phyloP scores from a whole-genome alignment of 257 asterid species.

The Verbena officinalis region DNA sequence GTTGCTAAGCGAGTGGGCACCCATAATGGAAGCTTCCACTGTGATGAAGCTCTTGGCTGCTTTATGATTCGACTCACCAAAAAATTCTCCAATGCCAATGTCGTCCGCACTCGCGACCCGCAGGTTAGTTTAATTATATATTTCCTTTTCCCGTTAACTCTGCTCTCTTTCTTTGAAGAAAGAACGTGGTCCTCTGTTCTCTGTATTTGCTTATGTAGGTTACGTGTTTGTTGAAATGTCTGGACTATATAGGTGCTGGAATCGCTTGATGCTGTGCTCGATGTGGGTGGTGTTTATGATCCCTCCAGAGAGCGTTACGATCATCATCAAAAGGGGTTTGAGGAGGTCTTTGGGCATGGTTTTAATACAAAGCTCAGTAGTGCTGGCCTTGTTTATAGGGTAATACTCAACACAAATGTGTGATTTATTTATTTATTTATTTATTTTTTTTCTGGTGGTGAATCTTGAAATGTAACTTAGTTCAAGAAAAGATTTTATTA shows the following conservation, averaged over 20 bases:
- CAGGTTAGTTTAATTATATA: constrained; percentile 38
- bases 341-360: constrained; percentile 83
- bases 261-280: constrained; percentile 84
- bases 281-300: constrained; percentile 87
- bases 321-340: constrained; percentile 91
- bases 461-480: too few relatives aligned
- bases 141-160: not conserved
- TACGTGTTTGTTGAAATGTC: constrained; percentile 61
- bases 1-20: constrained; percentile 73
- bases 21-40: constrained; percentile 95
- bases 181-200: not conserved
- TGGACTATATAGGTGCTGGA: constrained; percentile 61
- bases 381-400: constrained; percentile 96
- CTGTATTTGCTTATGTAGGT: constrained; percentile 17
- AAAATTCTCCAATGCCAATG: constrained; percentile 61
- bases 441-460: too few relatives aligned
- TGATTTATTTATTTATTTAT: not conserved
- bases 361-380: constrained; percentile 87
- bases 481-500: not conserved
- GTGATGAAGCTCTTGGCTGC: constrained; percentile 97
- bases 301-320: constrained; percentile 68
- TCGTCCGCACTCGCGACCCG: constrained; percentile 84
- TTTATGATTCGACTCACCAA: constrained; percentile 88
- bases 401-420: constrained; percentile 23
- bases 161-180: too few relatives aligned